phyloP scores from a whole-genome alignment of 768 basidiomycete genomes.

The Mycena floridula region DNA sequence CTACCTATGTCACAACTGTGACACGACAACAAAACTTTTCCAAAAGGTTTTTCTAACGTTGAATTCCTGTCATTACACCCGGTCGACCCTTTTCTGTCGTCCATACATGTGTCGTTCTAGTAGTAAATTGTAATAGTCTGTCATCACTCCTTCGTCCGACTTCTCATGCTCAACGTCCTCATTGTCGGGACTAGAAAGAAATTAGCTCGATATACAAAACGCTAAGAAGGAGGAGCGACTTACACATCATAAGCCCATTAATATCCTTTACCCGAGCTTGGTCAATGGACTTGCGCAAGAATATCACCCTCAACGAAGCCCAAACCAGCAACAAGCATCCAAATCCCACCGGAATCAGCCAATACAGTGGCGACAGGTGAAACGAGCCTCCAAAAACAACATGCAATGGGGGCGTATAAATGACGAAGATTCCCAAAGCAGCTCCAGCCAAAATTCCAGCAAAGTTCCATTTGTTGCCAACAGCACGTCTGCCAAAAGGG shows the following conservation, averaged over 20 bases:
- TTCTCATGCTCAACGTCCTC: slow-evolving; percentile 60
- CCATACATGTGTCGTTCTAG: too few relatives aligned
- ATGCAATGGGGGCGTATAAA: slow-evolving; percentile 65
- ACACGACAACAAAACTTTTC: too few relatives aligned
- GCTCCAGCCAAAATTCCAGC: slow-evolving; percentile 56
- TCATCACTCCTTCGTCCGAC: slow-evolving; percentile 29
- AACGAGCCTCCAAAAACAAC: slow-evolving; percentile 61
- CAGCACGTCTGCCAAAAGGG: slow-evolving; percentile 54
- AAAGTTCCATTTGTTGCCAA: slow-evolving; percentile 62
- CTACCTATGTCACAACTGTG: too few relatives aligned
- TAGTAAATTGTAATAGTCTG: too few relatives aligned
- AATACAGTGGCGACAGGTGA: slow-evolving; percentile 56
- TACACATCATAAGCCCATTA: slow-evolving; percentile 68
- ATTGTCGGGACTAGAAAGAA: slow-evolving; percentile 49
- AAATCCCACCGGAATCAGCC: slow-evolving; percentile 60
- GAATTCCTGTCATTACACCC: too few relatives aligned
- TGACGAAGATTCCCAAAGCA: slow-evolving; percentile 58
- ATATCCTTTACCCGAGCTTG: slow-evolving; percentile 56
- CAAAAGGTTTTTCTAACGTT: too few relatives aligned
- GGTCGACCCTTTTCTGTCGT: too few relatives aligned
- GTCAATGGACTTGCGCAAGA: slow-evolving; percentile 51
- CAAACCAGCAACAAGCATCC: slow-evolving; percentile 50
- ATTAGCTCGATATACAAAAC: slow-evolving; percentile 6
- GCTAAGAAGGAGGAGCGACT: slow-evolving; percentile 18
- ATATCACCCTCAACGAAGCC: slow-evolving; percentile 52